These are phyloP conservation scores for Kodamaea restingae DNA, from an alignment of 805 yeast genomes.

Conservation along the genomic window DNA sequence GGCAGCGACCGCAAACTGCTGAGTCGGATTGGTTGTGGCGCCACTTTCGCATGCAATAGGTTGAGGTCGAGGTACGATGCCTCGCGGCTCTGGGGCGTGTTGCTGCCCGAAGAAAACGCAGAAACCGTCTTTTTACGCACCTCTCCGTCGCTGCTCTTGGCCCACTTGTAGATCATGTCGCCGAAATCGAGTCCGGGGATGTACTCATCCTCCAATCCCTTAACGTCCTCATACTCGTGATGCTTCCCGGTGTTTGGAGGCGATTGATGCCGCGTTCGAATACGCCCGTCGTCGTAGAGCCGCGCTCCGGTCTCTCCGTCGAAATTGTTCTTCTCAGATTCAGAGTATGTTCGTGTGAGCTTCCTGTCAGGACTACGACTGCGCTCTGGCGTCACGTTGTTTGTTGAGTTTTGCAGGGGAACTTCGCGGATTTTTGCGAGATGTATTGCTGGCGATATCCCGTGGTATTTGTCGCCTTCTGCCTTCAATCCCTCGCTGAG, in stretches of 20 bases:
- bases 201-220: slow-evolving; percentile 71
- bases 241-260: neutral
- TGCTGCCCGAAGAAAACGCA: slow-evolving; percentile 15
- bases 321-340: slow-evolving; percentile 59
- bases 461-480: neutral
- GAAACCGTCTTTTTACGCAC: slow-evolving; percentile 5
- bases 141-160: slow-evolving; percentile 19
- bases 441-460: neutral
- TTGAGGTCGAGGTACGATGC: slow-evolving; percentile 39
- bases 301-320: slow-evolving; percentile 52
- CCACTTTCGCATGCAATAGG: slow-evolving; percentile 39
- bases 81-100: slow-evolving; percentile 30
- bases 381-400: slow-evolving; percentile 5
- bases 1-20: slow-evolving; percentile 10
- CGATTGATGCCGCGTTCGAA: slow-evolving; percentile 22
- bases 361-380: slow-evolving; percentile 5
- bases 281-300: slow-evolving; percentile 49
- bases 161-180: slow-evolving; percentile 47
- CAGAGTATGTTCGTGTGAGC: slow-evolving; percentile 57
- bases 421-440: slow-evolving; percentile 6
- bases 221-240: slow-evolving; percentile 14
- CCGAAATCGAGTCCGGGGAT: slow-evolving; percentile 66
- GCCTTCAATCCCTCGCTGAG: slow-evolving; percentile 2
- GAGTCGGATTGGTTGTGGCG: slow-evolving; percentile 39
- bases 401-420: slow-evolving; percentile 8